phyloP scores from a whole-genome alignment of 2,329 filamentous ascomycete species.

The Aspergillus fructus region DNA sequence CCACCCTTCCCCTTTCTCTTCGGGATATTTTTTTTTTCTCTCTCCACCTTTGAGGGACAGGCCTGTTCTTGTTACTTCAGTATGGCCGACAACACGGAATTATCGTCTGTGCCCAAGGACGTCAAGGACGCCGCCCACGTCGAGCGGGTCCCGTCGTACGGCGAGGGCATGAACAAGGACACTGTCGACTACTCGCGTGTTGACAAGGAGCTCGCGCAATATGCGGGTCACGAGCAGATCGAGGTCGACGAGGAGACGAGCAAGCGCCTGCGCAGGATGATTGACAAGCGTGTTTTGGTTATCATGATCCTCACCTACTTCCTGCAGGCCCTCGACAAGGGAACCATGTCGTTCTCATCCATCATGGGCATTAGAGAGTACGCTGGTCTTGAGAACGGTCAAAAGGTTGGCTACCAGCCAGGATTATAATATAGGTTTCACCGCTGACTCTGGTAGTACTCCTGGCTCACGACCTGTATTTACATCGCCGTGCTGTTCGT shows the following conservation, averaged over 20 bases:
- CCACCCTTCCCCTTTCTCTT: neutral
- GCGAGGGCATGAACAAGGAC: constrained; percentile 49
- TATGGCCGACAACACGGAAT: constrained; percentile 10
- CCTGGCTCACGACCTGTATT: constrained; percentile 72
- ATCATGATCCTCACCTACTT: constrained; percentile 76
- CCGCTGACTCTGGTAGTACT: constrained; percentile 50
- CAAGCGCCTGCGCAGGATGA: constrained; percentile 60
- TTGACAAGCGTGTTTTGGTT: constrained; percentile 65
- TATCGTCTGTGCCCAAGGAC: neutral
- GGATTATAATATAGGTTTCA: neutral
- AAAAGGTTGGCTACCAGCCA: constrained; percentile 29
- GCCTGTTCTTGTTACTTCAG: neutral
- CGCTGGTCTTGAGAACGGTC: constrained; percentile 40
- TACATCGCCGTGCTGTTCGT: constrained; percentile 70
- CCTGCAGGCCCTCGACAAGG: constrained; percentile 54
- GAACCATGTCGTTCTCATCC: constrained; percentile 42
- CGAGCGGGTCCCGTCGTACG: constrained; percentile 49
- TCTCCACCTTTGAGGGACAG: neutral
- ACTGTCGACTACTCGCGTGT: constrained; percentile 60
- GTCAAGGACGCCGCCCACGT: constrained; percentile 43
- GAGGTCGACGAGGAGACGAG: constrained; percentile 62
- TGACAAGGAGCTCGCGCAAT: constrained; percentile 70
- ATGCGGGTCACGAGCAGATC: constrained; percentile 58
- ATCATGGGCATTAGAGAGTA: constrained; percentile 48
- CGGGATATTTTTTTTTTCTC: neutral